Base-by-base conservation (phyloP, 2,329 filamentous ascomycete genomes). In the Ascochyta koolunga region DNA sequence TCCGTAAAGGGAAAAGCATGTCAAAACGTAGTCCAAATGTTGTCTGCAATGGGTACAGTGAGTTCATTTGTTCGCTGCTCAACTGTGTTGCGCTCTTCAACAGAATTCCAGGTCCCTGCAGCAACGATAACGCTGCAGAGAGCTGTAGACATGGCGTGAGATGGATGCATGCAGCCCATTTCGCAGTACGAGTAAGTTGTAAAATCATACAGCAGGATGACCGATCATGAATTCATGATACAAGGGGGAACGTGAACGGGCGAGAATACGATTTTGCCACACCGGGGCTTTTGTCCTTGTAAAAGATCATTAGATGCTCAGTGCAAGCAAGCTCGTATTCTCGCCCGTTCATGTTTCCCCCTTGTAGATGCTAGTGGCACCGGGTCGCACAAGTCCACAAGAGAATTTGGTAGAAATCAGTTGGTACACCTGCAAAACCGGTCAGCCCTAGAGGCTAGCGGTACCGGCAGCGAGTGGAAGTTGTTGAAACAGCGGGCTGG, bases 191-290 rank as follows among this genome's bases (percentile, higher is more conserved):
- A 49, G 36, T 40, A 36, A 19, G 16, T 16, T 32, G 35, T 32
- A 38, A 9, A 13, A 18, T 32, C 21, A 35, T 15, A 40, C 51
- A 44, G 51, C 21, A 49, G 39, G 45, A 46, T 38, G 21, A 54
- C 51, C 40, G 51, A 54, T 54, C 46, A 41, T 11, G 16, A 37
- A n/a, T n/a, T n/a, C n/a, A n/a, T n/a, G n/a, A n/a, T n/a, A n/a
- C n/a, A n/a, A n/a, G n/a, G n/a, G n/a, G n/a, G n/a, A n/a, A n/a
- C n/a, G n/a, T n/a, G n/a, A n/a, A n/a, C n/a, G n/a, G n/a, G n/a
- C n/a, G n/a, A n/a, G n/a, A n/a, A n/a, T n/a, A n/a, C n/a, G n/a
- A n/a, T n/a, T n/a, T n/a, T n/a, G n/a, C n/a, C n/a, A n/a, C n/a
- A n/a, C n/a, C n/a, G n/a, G n/a, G n/a, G n/a, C n/a, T n/a, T n/a